phyloP scores from a whole-genome alignment of 2,329 filamentous ascomycete species.

The Calonectria pteridis region DNA sequence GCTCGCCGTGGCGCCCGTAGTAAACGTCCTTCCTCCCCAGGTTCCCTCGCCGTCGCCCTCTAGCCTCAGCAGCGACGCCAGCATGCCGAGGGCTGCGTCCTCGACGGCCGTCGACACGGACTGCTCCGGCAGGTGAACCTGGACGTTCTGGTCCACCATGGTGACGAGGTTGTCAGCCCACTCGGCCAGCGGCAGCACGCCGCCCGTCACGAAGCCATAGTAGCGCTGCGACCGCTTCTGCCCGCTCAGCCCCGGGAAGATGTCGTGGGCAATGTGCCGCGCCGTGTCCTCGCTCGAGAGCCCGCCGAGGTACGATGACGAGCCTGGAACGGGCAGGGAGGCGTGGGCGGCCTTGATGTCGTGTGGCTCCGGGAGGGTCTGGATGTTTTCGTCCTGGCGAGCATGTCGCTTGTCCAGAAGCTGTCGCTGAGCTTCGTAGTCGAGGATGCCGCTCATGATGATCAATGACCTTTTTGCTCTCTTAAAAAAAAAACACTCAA shows the following conservation, averaged over 20 bases:
- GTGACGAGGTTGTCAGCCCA: constrained; percentile 89
- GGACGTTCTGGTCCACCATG: constrained; percentile 84
- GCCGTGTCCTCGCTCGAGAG: constrained; percentile 45
- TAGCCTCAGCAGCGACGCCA: constrained; percentile 76
- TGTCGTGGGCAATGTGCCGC: constrained; percentile 58
- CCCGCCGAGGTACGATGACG: constrained; percentile 49
- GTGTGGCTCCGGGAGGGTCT: constrained; percentile 54
- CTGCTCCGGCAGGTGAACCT: constrained; percentile 83
- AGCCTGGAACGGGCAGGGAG: constrained; percentile 52
- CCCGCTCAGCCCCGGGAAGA: constrained; percentile 73
- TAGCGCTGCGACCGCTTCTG: constrained; percentile 76
- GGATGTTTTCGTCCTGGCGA: background rate
- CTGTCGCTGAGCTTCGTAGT: constrained; percentile 37
- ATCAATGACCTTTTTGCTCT: background rate
- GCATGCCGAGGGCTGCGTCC: constrained; percentile 75
- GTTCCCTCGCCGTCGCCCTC: constrained; percentile 58
- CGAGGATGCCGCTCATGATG: constrained; percentile 44
- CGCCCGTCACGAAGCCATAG: constrained; percentile 92
- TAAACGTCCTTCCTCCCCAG: constrained; percentile 69
- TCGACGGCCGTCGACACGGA: constrained; percentile 83
- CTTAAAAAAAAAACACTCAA: background rate
- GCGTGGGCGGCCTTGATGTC: constrained; percentile 54
- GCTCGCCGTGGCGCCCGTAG: constrained; percentile 76
- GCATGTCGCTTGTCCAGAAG: constrained; percentile 35
- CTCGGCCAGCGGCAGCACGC: constrained; percentile 81